Conservation (phyloP, 768 basidiomycete genomes). For the Clavaria fumosa region DNA sequence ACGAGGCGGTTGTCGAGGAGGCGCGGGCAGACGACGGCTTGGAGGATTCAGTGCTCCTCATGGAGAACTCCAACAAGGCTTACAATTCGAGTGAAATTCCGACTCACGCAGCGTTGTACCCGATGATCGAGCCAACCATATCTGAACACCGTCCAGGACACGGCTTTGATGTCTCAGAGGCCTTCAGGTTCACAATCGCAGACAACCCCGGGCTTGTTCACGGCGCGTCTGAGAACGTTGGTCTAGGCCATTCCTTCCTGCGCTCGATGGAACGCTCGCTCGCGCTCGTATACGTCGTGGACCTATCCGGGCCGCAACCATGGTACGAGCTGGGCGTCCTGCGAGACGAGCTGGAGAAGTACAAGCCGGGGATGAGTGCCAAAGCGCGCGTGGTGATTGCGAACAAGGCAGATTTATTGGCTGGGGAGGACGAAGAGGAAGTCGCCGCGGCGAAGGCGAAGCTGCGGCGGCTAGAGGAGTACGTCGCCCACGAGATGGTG, state of each 20-base stretch:
- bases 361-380: slow-evolving; percentile 61
- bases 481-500: slow-evolving; percentile 33
- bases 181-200: slow-evolving; percentile 84
- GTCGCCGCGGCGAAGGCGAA: slow-evolving; percentile 37
- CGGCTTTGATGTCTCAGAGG: slow-evolving; percentile 48
- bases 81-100: no score
- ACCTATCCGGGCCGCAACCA: slow-evolving; percentile 59
- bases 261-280: slow-evolving; percentile 86
- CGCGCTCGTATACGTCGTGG: slow-evolving; percentile 85
- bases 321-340: slow-evolving; percentile 65
- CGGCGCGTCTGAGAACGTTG: slow-evolving; percentile 74
- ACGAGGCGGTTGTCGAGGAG: slow-evolving; percentile 51
- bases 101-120: slow-evolving; percentile 11
- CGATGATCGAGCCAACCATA: slow-evolving; percentile 6
- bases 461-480: slow-evolving; percentile 38
- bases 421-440: slow-evolving; percentile 28
- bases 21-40: slow-evolving; percentile 22
- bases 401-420: slow-evolving; percentile 89
- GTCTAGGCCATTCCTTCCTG: slow-evolving; percentile 87
- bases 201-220: slow-evolving; percentile 93
- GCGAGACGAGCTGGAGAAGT: slow-evolving; percentile 69
- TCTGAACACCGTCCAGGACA: slow-evolving; percentile 22
- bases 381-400: slow-evolving; percentile 74
- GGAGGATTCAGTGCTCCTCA: background rate
- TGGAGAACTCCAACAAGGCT: background rate